Percentiles rank a stretch among this genome's conserved stretches.
phyloP scores from a whole-genome alignment of 306 rosid genomes.

The Vigna mungo region DNA sequence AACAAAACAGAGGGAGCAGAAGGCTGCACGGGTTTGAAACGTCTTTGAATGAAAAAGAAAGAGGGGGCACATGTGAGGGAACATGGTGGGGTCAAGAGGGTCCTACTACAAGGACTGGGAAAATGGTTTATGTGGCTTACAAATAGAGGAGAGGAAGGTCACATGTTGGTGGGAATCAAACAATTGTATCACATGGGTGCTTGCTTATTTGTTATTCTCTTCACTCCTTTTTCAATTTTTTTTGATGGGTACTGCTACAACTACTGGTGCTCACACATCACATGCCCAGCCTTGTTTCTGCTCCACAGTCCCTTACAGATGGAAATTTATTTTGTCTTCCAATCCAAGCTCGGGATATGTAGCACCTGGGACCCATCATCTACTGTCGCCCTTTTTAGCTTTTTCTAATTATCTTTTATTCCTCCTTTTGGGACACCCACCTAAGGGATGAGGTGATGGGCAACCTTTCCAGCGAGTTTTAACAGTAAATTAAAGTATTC shows the following conservation, averaged over 20 bases:
- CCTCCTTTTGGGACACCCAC: constrained; percentile 42
- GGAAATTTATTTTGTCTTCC: constrained; percentile 51
- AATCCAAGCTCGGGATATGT: constrained; percentile 15
- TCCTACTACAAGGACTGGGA: constrained; percentile 39
- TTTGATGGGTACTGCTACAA: constrained; percentile 46
- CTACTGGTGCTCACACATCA: constrained; percentile 50
- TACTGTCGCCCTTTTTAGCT: constrained; percentile 33
- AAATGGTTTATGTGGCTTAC: constrained; percentile 50
- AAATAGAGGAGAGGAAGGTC: constrained; percentile 48
- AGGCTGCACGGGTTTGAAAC: constrained; percentile 48
- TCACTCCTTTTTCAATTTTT: constrained; percentile 41
- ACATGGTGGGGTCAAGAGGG: constrained; percentile 49
- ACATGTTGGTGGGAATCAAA: constrained; percentile 73
- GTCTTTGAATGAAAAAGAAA: constrained; percentile 47
- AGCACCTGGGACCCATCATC: constrained; percentile 58
- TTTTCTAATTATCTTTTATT: constrained; percentile 32
- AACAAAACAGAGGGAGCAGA: constrained; percentile 41
- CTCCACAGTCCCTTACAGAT: constrained; percentile 38
- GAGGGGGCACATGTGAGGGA: constrained; percentile 49
- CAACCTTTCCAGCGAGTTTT: constrained; percentile 42
- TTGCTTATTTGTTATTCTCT: constrained; percentile 41
- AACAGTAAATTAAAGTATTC: constrained; percentile 26
- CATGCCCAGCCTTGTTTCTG: constrained; percentile 62
- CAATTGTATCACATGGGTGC: constrained; percentile 51
- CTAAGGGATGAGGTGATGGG: constrained; percentile 28